These are phyloP conservation scores for Nicotiana otophora DNA, from an alignment of 257 asterid species.

Conservation along the genomic window DNA sequence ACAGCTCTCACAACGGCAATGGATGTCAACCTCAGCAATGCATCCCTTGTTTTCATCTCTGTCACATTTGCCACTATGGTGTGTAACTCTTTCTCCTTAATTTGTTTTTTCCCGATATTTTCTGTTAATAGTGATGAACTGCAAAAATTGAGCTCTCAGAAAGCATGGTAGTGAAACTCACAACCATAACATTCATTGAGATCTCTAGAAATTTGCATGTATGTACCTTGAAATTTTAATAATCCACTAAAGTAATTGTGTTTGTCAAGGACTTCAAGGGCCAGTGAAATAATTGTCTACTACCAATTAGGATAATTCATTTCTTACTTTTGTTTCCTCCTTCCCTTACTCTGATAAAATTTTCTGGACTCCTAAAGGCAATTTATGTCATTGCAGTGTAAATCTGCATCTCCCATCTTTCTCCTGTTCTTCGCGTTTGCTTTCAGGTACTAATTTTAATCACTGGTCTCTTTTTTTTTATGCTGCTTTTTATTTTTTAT, in stretches of 20 bases:
- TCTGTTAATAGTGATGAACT: background rate
- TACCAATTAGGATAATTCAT: background rate
- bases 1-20: conserved; percentile 95
- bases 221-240: background rate
- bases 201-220: background rate
- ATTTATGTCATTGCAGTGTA: conserved; percentile 62
- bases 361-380: background rate
- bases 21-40: conserved; percentile 97
- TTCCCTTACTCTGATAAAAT: background rate
- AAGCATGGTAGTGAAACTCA: background rate
- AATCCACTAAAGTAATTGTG: background rate
- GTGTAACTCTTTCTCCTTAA: conserved; percentile 19
- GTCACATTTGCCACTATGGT: conserved; percentile 99
- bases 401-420: conserved; percentile 96
- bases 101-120: background rate
- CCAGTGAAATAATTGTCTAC: background rate
- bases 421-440: conserved; percentile 96
- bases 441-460: conserved; percentile 57
- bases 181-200: background rate
- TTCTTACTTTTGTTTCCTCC: background rate
- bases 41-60: conserved; percentile 93
- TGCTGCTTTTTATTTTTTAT: too few species aligned
- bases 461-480: background rate
- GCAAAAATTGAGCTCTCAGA: background rate
- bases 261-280: background rate